Base-by-base conservation (phyloP, 768 basidiomycete genomes). In the Kwoniella shandongensis region DNA sequence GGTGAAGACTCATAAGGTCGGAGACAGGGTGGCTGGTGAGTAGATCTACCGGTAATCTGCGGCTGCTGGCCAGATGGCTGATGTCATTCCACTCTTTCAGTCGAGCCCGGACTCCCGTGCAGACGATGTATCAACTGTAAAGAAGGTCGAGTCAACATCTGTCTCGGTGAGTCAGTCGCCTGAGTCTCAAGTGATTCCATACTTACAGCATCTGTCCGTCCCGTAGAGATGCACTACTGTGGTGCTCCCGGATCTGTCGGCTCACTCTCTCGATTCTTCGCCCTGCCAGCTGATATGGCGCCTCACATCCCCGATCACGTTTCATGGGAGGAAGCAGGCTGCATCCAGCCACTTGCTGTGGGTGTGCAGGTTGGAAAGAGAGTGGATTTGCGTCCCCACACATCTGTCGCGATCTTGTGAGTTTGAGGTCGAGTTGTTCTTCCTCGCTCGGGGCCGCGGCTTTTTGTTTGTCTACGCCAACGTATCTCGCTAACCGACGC, bases 91-190 rank as follows among this genome's bases (percentile, higher is more conserved):
- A n/a, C 12, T 25, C 42, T 17, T 11, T 17, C 42, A 70, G 71
- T 73, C 41, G 71, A 73, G 51, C 71, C 71, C 22, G 71, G 71
- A 65, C 48, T 73, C 12, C 71, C 71, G 32, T 73, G 71, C 59
- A 25, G 71, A 44, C 30, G 68, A 39, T 73, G 71, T 48, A 49
- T 66, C 30, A 70, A 70, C 54, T 73, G 71, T 44, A 73, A 73
- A 49, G 57, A 61, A 32, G 71, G 71, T 3, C 51, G 62, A 40
- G 41, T 54, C 25, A 73, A 73, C 46, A 67, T 73, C 42, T 73
- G 71, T 51, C 41, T 67, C 3, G 66, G 67, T 69, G 26, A 35
- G 64, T 61, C 23, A 13, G 3, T 8, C 22, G 27, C 36, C 25
- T 38, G 10, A 10, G n/a, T 38, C 36, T 10, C n/a, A n/a, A n/a